Evolutionary conservation across 306 rosid genomes (phyloP).

Genomic region (Pueraria montana): DNA sequence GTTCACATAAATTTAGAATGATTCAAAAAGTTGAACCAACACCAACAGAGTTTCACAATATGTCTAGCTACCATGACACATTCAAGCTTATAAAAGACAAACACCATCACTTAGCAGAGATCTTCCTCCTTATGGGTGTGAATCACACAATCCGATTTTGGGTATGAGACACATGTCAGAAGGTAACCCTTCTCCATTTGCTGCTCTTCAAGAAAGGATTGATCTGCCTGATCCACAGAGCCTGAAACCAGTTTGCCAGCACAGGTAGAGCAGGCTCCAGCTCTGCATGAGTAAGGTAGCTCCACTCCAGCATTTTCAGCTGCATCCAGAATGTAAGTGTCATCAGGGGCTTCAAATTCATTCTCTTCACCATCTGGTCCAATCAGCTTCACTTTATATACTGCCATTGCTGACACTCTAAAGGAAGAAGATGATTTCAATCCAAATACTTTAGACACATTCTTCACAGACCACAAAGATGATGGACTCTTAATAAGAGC

Average conservation of each 20-base stretch:
- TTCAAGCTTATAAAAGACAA: slow-evolving; percentile 2
- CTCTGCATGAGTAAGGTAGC: slow-evolving; percentile 82
- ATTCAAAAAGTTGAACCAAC: slow-evolving; percentile 22
- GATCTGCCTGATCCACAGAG: slow-evolving; percentile 74
- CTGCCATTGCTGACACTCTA: slow-evolving; percentile 65
- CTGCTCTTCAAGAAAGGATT: slow-evolving; percentile 67
- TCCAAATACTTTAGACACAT: slow-evolving; percentile 61
- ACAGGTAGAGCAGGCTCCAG: slow-evolving; percentile 88
- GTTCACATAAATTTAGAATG: background rate
- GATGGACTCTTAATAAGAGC: slow-evolving; percentile 51
- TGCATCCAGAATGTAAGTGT: slow-evolving; percentile 71
- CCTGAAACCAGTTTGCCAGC: slow-evolving; percentile 65
- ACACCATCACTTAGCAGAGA: slow-evolving; percentile 46
- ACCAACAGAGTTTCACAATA: slow-evolving; percentile 32
- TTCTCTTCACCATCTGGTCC: slow-evolving; percentile 69
- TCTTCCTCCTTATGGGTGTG: slow-evolving; percentile 73
- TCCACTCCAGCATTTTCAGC: slow-evolving; percentile 83
- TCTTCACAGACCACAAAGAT: slow-evolving; percentile 55
- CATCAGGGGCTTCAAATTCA: slow-evolving; percentile 78
- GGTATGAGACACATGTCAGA: slow-evolving; percentile 73
- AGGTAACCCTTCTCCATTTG: slow-evolving; percentile 68
- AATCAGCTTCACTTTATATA: slow-evolving; percentile 70
- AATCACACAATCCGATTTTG: slow-evolving; percentile 67
- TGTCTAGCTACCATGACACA: slow-evolving; percentile 17
- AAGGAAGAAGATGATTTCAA: slow-evolving; percentile 60